These are phyloP conservation scores for Podosphaera aphanis DNA, from an alignment of 2,329 filamentous ascomycete species.

Conservation along the genomic window DNA sequence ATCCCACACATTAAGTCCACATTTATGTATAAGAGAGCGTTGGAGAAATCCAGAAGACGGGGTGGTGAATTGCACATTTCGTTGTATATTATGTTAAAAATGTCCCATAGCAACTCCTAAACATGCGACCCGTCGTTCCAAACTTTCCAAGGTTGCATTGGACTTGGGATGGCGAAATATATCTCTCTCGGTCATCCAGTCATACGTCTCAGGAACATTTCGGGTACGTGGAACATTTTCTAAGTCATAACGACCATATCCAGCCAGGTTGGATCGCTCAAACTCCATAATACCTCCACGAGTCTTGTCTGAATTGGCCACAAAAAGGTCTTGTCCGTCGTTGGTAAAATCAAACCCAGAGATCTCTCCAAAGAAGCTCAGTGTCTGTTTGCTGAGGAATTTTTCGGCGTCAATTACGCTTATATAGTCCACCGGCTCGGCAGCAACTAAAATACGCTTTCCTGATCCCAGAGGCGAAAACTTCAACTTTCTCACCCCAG, in stretches of 20 bases:
- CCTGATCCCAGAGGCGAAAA: slow-evolving; percentile 53
- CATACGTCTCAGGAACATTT: not conserved
- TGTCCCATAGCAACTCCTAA: slow-evolving; percentile 6
- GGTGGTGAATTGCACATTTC: not conserved
- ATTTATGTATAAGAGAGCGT: no score
- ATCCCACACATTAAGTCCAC: no score
- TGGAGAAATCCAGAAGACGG: no score
- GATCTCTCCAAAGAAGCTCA: slow-evolving; percentile 56
- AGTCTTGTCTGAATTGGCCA: slow-evolving; percentile 40
- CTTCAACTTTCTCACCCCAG: slow-evolving; percentile 41
- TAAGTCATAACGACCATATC: slow-evolving; percentile 8
- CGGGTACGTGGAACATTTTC: slow-evolving; percentile 1
- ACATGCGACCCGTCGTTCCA: slow-evolving; percentile 5
- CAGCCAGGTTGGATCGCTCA: slow-evolving; percentile 14
- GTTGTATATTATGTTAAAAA: slow-evolving; percentile 4
- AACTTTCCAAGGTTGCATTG: slow-evolving; percentile 5
- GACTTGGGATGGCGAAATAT: slow-evolving; percentile 5
- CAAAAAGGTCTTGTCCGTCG: slow-evolving; percentile 41
- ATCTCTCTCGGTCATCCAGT: slow-evolving; percentile 8
- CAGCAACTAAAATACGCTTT: slow-evolving; percentile 41
- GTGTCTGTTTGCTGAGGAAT: slow-evolving; percentile 39
- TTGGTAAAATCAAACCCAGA: slow-evolving; percentile 44
- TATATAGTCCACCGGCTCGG: slow-evolving; percentile 53
- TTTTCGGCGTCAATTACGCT: slow-evolving; percentile 45
- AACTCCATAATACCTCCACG: slow-evolving; percentile 32